These are phyloP conservation scores for Citrullus mucosospermus DNA, from an alignment of 306 rosid species.

Conservation along the genomic window DNA sequence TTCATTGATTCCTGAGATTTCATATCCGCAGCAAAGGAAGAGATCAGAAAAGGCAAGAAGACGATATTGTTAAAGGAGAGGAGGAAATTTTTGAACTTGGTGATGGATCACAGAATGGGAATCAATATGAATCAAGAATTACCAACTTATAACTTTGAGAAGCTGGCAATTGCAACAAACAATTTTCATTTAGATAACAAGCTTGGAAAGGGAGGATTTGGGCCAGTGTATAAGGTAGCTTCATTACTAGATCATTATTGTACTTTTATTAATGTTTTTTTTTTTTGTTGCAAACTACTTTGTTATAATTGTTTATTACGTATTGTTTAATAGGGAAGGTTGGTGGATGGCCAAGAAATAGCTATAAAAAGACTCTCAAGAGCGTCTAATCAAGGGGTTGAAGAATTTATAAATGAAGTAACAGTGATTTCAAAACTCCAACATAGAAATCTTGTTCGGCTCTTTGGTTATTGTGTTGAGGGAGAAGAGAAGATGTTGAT, in stretches of 20 bases:
- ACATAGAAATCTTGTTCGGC: slow-evolving; percentile 36
- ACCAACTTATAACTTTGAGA: no score
- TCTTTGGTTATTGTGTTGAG: slow-evolving; percentile 28
- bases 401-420: slow-evolving; percentile 39
- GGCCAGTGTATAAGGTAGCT: background rate
- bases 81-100: no score
- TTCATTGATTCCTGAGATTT: no score
- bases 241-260: no score
- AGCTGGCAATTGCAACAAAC: slow-evolving; percentile 28
- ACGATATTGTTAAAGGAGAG: no score
- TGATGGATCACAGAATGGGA: no score
- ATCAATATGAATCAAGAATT: no score
- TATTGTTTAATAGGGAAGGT: slow-evolving; percentile 7
- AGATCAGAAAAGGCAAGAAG: no score
- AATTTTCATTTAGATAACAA: slow-evolving; percentile 16
- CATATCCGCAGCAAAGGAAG: no score
- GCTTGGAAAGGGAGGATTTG: slow-evolving; percentile 14
- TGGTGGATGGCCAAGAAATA: slow-evolving; percentile 26
- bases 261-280: no score
- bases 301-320: no score
- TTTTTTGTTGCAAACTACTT: no score
- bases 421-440: slow-evolving; percentile 33
- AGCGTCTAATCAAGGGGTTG: slow-evolving; percentile 25
- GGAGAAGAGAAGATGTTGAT: slow-evolving; percentile 27
- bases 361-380: slow-evolving; percentile 28